phyloP scores from a whole-genome alignment of 768 basidiomycete species.

The Cystobasidium ongulense region DNA sequence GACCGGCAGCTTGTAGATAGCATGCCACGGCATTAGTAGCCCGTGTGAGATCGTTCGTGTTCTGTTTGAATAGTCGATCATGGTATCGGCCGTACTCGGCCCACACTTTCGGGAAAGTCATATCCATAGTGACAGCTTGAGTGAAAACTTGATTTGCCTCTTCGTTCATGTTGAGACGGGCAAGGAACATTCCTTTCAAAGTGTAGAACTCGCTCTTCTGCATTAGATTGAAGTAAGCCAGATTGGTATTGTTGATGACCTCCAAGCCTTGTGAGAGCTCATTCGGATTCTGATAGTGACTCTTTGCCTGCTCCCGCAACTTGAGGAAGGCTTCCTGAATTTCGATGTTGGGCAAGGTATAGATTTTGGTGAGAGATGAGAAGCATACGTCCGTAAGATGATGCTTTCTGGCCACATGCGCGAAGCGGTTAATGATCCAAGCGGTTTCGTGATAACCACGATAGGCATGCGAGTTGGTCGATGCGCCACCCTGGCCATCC shows the following conservation, averaged over 20 bases:
- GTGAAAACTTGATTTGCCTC: conserved; percentile 88
- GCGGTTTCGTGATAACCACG: conserved; percentile 98
- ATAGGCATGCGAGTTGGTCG: conserved; percentile 67
- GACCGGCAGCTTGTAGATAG: conserved; percentile 91
- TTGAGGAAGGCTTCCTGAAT: conserved; percentile 99
- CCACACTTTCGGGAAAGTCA: conserved; percentile 92
- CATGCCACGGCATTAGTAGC: conserved; percentile 92
- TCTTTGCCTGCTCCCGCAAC: conserved; percentile 93
- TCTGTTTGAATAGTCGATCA: conserved; percentile 85
- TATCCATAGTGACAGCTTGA: conserved; percentile 91
- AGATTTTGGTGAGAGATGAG: conserved; percentile 89
- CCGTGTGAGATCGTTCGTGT: conserved; percentile 53
- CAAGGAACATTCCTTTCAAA: conserved; percentile 96
- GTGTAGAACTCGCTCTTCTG: conserved; percentile 99
- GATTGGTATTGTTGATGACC: conserved; percentile 98
- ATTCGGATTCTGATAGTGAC: conserved; percentile 90
- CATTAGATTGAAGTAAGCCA: conserved; percentile 86
- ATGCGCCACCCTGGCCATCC: conserved; percentile 44
- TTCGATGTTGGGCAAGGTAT: conserved; percentile 97
- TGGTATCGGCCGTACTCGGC: conserved; percentile 95
- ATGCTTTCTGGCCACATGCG: conserved; percentile 95
- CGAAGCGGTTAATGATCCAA: conserved; percentile 99
- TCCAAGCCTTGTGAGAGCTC: conserved; percentile 90
- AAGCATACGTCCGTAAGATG: conserved; percentile 93
- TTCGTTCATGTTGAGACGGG: conserved; percentile 65